Evolutionary conservation across 768 basidiomycete genomes (phyloP).

Genomic region (Psilocybe azurescens): DNA sequence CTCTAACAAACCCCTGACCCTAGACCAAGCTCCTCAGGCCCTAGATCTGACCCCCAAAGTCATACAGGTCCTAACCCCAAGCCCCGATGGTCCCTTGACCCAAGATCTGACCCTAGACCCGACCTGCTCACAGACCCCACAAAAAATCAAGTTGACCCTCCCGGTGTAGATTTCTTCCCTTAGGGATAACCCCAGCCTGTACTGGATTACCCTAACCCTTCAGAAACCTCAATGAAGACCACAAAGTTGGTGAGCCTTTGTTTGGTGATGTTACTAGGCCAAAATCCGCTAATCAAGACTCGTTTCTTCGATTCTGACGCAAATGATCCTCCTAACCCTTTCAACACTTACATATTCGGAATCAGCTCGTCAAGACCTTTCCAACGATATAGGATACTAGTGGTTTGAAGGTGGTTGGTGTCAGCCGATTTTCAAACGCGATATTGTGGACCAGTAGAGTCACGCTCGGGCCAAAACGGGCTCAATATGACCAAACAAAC

Average conservation of each 20-base stretch:
- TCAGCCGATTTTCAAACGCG: conserved; percentile 14
- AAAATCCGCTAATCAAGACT: neutral
- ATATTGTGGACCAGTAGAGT: conserved; percentile 20
- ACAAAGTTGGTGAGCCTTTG: neutral
- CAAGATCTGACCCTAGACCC: neutral
- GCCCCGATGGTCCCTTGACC: too few species aligned
- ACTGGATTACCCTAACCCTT: neutral
- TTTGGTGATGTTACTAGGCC: neutral
- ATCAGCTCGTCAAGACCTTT: conserved; percentile 3
- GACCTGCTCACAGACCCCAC: too few species aligned
- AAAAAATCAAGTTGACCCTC: too few species aligned
- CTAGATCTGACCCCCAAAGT: neutral
- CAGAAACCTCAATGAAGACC: neutral
- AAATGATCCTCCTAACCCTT: neutral
- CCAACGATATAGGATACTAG: neutral
- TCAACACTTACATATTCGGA: conserved; percentile 1
- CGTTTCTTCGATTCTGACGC: neutral
- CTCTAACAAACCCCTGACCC: too few species aligned
- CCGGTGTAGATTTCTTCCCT: too few species aligned
- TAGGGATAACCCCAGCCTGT: neutral
- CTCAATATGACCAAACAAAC: conserved; percentile 30
- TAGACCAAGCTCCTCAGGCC: too few species aligned
- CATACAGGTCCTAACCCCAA: neutral
- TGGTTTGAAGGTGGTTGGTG: conserved; percentile 3
- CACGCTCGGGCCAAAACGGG: conserved; percentile 22